Conservation (phyloP, 257 asterid genomes). For the Jasminum sambac region DNA sequence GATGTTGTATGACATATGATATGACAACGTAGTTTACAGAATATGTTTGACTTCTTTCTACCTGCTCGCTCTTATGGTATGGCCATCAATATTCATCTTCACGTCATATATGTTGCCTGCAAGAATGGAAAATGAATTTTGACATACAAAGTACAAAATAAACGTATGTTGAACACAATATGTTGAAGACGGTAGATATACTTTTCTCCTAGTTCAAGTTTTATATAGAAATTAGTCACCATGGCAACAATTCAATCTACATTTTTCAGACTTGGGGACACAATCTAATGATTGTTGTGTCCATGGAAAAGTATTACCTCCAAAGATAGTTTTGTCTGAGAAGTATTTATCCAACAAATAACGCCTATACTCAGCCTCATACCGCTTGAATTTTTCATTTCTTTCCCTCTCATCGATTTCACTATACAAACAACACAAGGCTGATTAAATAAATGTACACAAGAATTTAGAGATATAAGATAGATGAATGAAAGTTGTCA, state of each 20-base stretch:
- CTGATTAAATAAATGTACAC: slow-evolving; percentile 2
- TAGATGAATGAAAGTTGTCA: no score
- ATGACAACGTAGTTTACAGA: background rate
- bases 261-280: background rate
- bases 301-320: slow-evolving; percentile 49
- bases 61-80: slow-evolving; percentile 80
- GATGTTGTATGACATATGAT: slow-evolving; percentile 3
- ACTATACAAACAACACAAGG: slow-evolving; percentile 28
- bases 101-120: slow-evolving; percentile 81
- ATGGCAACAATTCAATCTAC: background rate
- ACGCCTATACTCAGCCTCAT: slow-evolving; percentile 58
- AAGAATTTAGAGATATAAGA: slow-evolving; percentile 3
- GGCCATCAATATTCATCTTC: slow-evolving; percentile 74
- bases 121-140: slow-evolving; percentile 22
- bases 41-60: slow-evolving; percentile 23
- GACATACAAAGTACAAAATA: background rate
- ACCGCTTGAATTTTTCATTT: slow-evolving; percentile 54
- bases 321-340: slow-evolving; percentile 81
- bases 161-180: slow-evolving; percentile 3
- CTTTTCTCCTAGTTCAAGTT: no score
- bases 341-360: slow-evolving; percentile 70
- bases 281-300: slow-evolving; percentile 6
- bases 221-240: background rate
- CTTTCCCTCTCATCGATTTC: slow-evolving; percentile 39
- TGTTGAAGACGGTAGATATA: no score